These are phyloP conservation scores for Marchantia polymorpha DNA, from an alignment of 225 moss, liverwort and hornwort genomes.

Conservation along the genomic window DNA sequence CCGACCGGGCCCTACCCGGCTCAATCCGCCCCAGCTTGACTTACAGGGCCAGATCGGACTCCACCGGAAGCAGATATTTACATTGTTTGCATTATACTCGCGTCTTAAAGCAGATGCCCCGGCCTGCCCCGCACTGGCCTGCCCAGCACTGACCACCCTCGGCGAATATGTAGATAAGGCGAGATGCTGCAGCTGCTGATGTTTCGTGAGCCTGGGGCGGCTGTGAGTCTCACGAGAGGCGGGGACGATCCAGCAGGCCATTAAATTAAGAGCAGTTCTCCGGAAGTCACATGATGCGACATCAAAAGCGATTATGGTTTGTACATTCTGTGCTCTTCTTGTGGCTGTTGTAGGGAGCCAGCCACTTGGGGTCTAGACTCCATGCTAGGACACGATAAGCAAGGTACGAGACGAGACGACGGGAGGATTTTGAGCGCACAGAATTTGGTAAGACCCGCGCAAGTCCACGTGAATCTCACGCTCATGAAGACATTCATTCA, in stretches of 20 bases:
- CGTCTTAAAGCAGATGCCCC: too few species aligned
- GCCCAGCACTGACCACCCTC: too few species aligned
- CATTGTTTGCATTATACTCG: too few species aligned
- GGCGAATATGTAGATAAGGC: too few species aligned
- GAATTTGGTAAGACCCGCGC: background rate
- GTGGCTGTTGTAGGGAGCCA: background rate
- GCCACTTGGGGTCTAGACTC: background rate
- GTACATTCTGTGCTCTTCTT: background rate
- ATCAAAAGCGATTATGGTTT: background rate
- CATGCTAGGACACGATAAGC: background rate
- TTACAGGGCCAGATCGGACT: too few species aligned
- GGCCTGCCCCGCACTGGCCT: too few species aligned
- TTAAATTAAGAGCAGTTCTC: background rate
- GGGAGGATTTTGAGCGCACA: background rate
- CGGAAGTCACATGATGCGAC: background rate
- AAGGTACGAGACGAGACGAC: background rate
- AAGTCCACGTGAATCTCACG: slow-evolving; percentile 4
- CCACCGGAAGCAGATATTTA: too few species aligned
- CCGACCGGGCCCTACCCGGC: background rate
- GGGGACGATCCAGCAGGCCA: background rate
- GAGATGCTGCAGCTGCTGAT: too few species aligned
- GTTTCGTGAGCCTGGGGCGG: too few species aligned
- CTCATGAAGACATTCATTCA: background rate
- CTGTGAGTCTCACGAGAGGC: background rate
- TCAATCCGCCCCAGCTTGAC: background rate